These are phyloP conservation scores for Helianthus tuberosus DNA, from an alignment of 129 eudicot species.

Conservation along the genomic window DNA sequence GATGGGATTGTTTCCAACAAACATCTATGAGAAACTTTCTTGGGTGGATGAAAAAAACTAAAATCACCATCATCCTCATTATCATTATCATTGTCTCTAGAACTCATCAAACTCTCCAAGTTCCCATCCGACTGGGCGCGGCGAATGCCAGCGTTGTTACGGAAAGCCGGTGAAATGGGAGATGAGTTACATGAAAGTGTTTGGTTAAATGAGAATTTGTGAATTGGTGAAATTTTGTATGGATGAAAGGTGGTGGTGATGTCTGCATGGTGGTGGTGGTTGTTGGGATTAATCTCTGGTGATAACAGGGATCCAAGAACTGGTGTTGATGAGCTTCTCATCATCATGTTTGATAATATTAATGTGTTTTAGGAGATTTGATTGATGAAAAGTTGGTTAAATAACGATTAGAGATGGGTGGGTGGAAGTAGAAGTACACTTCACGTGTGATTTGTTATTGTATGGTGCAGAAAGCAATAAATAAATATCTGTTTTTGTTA, in stretches of 20 bases:
- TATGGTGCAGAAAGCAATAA: conserved; percentile 22
- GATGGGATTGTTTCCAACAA: conserved; percentile 76
- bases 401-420: conserved; percentile 2
- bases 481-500: conserved; percentile 20
- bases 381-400: not conserved
- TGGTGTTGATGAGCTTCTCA: conserved; percentile 88
- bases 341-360: conserved; percentile 41
- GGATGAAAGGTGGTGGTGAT: conserved; percentile 30
- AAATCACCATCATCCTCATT: conserved; percentile 42
- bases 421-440: conserved; percentile 14
- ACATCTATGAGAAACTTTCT: conserved; percentile 40
- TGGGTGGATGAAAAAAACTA: conserved; percentile 27
- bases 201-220: conserved; percentile 28
- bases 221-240: conserved; percentile 33
- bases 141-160: conserved; percentile 25
- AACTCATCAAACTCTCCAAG: conserved; percentile 48
- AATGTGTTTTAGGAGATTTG: not conserved
- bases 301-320: conserved; percentile 76
- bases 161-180: conserved; percentile 46
- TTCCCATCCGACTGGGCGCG: conserved; percentile 80
- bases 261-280: conserved; percentile 38
- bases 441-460: conserved; percentile 32
- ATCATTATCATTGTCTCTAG: not conserved
- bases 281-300: conserved; percentile 56
- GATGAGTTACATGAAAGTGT: conserved; percentile 46